Conservation (phyloP, 2,329 filamentous ascomycete genomes). For the Shiraia bambusicola region DNA sequence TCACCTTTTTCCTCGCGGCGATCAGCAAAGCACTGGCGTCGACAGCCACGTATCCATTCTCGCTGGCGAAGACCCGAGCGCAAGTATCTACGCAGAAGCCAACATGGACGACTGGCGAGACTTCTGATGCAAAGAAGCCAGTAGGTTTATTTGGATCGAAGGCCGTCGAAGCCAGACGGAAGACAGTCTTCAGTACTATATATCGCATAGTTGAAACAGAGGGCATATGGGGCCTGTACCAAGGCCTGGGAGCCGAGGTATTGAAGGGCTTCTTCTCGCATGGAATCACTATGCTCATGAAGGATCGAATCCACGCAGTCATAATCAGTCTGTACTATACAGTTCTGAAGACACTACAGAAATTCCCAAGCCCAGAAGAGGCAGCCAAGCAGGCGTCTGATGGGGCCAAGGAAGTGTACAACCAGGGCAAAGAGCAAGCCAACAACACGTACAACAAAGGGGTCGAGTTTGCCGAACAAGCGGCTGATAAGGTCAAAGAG, state of each 20-base stretch:
- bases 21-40: slow-evolving; percentile 77
- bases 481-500: slow-evolving; percentile 29
- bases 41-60: slow-evolving; percentile 79
- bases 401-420: slow-evolving; percentile 32
- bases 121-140: slow-evolving; percentile 30
- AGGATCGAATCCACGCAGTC: slow-evolving; percentile 71
- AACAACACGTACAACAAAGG: slow-evolving; percentile 25
- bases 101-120: slow-evolving; percentile 27
- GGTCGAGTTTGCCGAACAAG: slow-evolving; percentile 27
- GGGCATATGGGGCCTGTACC: slow-evolving; percentile 70
- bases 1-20: slow-evolving; percentile 70
- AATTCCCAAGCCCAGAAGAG: slow-evolving; percentile 46
- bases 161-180: slow-evolving; percentile 32
- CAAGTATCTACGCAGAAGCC: slow-evolving; percentile 59
- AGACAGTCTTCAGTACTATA: slow-evolving; percentile 65
- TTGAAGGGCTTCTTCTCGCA: slow-evolving; percentile 83
- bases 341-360: slow-evolving; percentile 52
- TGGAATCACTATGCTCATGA: slow-evolving; percentile 83
- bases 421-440: slow-evolving; percentile 35
- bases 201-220: slow-evolving; percentile 61
- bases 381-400: slow-evolving; percentile 36
- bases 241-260: slow-evolving; percentile 73
- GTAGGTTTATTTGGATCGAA: slow-evolving; percentile 19
- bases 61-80: slow-evolving; percentile 77
- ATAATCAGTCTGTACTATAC: slow-evolving; percentile 73